A percentile compares a stretch with the other conserved stretches of the same genome.
Evolutionary conservation across 352 stramenopile genomes (phyloP).

Genomic region (Phytophthora palmivora): DNA sequence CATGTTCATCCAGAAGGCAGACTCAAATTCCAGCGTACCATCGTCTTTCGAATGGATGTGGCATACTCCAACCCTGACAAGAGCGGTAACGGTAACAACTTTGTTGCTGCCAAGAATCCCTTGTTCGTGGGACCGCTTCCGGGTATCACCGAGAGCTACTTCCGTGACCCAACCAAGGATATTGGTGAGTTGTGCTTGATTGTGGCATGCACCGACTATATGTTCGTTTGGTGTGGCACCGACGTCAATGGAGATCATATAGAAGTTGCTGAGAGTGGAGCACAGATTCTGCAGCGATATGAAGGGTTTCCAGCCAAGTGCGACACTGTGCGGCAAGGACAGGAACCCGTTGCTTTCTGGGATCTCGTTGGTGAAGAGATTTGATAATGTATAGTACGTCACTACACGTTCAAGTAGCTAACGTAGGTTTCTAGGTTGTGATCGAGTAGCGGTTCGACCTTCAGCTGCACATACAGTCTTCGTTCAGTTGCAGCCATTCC

Average conservation of each 20-base stretch:
- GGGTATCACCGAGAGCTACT: slow-evolving; percentile 55
- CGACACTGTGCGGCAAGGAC: slow-evolving; percentile 72
- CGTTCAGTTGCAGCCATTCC: not conserved
- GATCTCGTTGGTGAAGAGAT: slow-evolving; percentile 54
- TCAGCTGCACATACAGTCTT: slow-evolving; percentile 24
- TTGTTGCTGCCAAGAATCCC: slow-evolving; percentile 47
- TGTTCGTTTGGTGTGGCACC: slow-evolving; percentile 85
- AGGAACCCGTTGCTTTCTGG: slow-evolving; percentile 80
- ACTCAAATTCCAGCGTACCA: slow-evolving; percentile 55
- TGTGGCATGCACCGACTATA: slow-evolving; percentile 73
- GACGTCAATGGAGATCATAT: slow-evolving; percentile 58
- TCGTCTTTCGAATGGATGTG: slow-evolving; percentile 82
- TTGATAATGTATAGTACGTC: slow-evolving; percentile 37
- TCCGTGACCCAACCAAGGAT: slow-evolving; percentile 66
- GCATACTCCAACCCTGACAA: slow-evolving; percentile 44
- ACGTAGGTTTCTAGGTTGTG: slow-evolving; percentile 12
- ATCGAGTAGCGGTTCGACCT: slow-evolving; percentile 1
- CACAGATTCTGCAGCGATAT: slow-evolving; percentile 73
- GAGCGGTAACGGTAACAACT: slow-evolving; percentile 30
- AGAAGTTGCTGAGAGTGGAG: slow-evolving; percentile 66
- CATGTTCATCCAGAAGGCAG: slow-evolving; percentile 60
- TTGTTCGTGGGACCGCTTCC: slow-evolving; percentile 67
- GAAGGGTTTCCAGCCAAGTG: slow-evolving; percentile 79
- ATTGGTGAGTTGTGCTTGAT: slow-evolving; percentile 71
- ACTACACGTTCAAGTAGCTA: slow-evolving; percentile 13